Evolutionary conservation across 305 asterid genomes (phyloP), one percentile per base, ranked within the genome.

Genomic region (Fraxinus greggii): DNA sequence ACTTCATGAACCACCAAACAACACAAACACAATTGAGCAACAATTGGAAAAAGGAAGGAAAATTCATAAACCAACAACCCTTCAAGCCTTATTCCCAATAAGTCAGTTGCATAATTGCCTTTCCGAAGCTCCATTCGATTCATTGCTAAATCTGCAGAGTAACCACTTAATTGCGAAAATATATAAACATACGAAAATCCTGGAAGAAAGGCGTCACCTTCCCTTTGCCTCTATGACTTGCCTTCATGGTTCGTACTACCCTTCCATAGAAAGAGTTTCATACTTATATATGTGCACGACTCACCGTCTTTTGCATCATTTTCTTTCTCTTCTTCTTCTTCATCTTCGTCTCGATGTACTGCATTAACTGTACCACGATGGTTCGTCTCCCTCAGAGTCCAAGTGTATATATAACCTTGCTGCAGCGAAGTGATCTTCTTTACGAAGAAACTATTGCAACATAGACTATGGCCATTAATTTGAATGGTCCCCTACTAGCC

Each of bases 141-240:
- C 72, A 63, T 63, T 26, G 31, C 33, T 63, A 63, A 9, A 63
- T 54, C 10, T n/a, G 9, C 21, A 24, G 0, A 21, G 13, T 21
- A 59, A 59, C 69, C 3, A 28, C 33, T 9, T 67, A 65, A 65
- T 12, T 28, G 24, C 1, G 42, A 81, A 40, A 78, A 40, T 10
- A 48, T 1, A 48, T 48, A 76, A 5, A 56, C 21, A 29, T 31
- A 61, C 3, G 23, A 80, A 82, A 63, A 24, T 59, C 76, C 92
- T 92, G 93, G 97, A 89, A 91, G 97, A 91, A 92, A 91, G 97
- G 93, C 97, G 83, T 90, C 75, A 87, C 97, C 97, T 92, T 90
- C 97, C 97, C 92, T 91, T 89, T 91, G 97, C 97, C 94, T 82
- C 69, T 33, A 56, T 85, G 94, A 92, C 97, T 91, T 92, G 94